Percentiles rank a stretch among this genome's conserved stretches.
These are phyloP conservation scores for Arthromyces matolae DNA, from an alignment of 768 basidiomycete species.

Conservation along the genomic window DNA sequence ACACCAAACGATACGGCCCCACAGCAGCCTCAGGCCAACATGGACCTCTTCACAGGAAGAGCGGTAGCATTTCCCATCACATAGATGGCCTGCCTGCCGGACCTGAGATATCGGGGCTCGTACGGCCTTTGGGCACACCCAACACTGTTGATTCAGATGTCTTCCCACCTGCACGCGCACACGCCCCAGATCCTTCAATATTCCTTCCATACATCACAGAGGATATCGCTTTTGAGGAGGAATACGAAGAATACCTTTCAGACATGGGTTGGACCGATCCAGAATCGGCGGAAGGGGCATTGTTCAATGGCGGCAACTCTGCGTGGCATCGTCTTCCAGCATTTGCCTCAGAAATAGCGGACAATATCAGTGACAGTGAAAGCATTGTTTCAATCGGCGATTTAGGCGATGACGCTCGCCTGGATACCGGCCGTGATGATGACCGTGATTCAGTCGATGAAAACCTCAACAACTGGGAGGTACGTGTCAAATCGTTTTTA, in stretches of 20 bases:
- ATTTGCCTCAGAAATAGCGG: slow-evolving; percentile 76
- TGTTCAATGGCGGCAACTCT: slow-evolving; percentile 38
- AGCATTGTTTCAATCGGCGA: slow-evolving; percentile 90
- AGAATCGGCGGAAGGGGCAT: slow-evolving; percentile 39
- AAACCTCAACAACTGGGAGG: slow-evolving; percentile 96
- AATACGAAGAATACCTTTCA: slow-evolving; percentile 95
- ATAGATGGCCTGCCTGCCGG: slow-evolving; percentile 75
- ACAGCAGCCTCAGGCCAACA: slow-evolving; percentile 50
- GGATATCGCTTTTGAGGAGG: slow-evolving; percentile 92
- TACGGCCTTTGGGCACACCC: slow-evolving; percentile 72
- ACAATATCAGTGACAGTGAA: slow-evolving; percentile 91
- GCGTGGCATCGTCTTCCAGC: slow-evolving; percentile 85
- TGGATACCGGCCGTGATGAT: slow-evolving; percentile 60
- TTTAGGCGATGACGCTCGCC: slow-evolving; percentile 72
- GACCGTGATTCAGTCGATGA: slow-evolving; percentile 67
- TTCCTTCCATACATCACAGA: slow-evolving; percentile 92
- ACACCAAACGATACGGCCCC: slow-evolving; percentile 83
- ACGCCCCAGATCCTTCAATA: slow-evolving; percentile 76
- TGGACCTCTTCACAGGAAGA: slow-evolving; percentile 61
- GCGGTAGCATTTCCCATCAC: slow-evolving; percentile 80
- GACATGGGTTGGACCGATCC: slow-evolving; percentile 76
- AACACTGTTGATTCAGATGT: slow-evolving; percentile 84
- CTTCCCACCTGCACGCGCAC: slow-evolving; percentile 90
- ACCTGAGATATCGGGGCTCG: slow-evolving; percentile 68
- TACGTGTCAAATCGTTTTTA: slow-evolving; percentile 36